These are phyloP conservation scores for Cicer bijugum DNA, from an alignment of 306 rosid species.

Conservation along the genomic window DNA sequence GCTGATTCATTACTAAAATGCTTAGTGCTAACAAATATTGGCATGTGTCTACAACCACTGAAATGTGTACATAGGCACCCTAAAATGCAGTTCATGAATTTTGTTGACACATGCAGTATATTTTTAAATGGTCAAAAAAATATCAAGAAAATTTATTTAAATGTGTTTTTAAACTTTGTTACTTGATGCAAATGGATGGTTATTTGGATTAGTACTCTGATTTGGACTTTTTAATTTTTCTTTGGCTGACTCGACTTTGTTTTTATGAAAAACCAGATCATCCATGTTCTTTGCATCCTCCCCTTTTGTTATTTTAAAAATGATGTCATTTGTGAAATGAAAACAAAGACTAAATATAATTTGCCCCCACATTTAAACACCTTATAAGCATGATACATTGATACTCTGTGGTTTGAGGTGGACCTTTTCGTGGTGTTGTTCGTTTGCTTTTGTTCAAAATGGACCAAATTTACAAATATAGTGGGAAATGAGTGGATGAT, in stretches of 20 bases:
- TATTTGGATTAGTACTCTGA: not conserved
- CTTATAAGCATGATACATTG: too few species aligned
- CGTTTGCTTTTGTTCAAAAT: too few species aligned
- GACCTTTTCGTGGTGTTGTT: too few species aligned
- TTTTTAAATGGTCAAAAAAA: slow-evolving; percentile 3
- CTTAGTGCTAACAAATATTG: slow-evolving; percentile 24
- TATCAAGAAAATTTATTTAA: not conserved
- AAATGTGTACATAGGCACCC: slow-evolving; percentile 49
- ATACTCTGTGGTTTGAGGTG: too few species aligned
- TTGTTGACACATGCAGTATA: slow-evolving; percentile 7
- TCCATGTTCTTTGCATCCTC: not conserved
- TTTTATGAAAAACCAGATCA: not conserved
- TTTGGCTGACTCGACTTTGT: not conserved
- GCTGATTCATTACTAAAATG: slow-evolving; percentile 1
- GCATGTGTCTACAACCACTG: slow-evolving; percentile 21
- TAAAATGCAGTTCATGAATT: slow-evolving; percentile 37
- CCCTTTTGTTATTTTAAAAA: not conserved
- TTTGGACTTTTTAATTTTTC: not conserved
- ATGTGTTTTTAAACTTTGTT: slow-evolving; percentile 4
- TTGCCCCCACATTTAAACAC: too few species aligned
- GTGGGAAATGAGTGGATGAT: too few species aligned
- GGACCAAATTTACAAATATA: too few species aligned
- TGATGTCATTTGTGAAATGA: too few species aligned
- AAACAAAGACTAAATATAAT: too few species aligned
- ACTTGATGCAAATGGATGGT: slow-evolving; percentile 9